Conservation (phyloP, 2,329 filamentous ascomycete species). For the Didymellaceae sp. region DNA sequence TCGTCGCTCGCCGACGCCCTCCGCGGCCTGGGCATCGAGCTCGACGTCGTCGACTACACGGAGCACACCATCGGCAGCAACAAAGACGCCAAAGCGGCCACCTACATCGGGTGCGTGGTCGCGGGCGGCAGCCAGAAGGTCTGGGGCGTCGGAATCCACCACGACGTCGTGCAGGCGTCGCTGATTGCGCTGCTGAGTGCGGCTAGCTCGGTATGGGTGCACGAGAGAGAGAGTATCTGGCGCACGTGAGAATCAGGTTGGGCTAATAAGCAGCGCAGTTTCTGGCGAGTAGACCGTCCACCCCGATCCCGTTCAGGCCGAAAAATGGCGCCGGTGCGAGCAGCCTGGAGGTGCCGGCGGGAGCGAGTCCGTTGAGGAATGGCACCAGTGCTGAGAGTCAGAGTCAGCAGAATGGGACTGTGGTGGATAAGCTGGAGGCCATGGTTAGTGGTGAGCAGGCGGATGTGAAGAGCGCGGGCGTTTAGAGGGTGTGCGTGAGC, state of each 20-base stretch:
- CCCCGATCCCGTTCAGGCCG: slow-evolving; percentile 68
- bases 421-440: slow-evolving; percentile 40
- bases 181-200: slow-evolving; percentile 85
- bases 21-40: slow-evolving; percentile 76
- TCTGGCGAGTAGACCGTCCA: slow-evolving; percentile 71
- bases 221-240: slow-evolving; percentile 1
- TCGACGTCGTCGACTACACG: slow-evolving; percentile 94
- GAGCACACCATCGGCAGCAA: slow-evolving; percentile 89
- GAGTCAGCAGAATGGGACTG: slow-evolving; percentile 18
- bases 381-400: slow-evolving; percentile 4
- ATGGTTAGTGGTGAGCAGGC: slow-evolving; percentile 36
- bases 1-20: slow-evolving; percentile 87
- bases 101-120: slow-evolving; percentile 88
- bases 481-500: no score
- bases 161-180: slow-evolving; percentile 89
- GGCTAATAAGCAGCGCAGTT: slow-evolving; percentile 61
- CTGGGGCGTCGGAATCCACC: slow-evolving; percentile 91
- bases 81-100: slow-evolving; percentile 86
- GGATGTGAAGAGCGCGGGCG: slow-evolving; percentile 27
- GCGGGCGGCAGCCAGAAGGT: slow-evolving; percentile 72
- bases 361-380: slow-evolving; percentile 28
- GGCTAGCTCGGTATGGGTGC: slow-evolving; percentile 75
- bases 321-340: slow-evolving; percentile 64
- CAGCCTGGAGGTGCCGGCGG: slow-evolving; percentile 46
- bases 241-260: background rate